Conservation (phyloP, 352 stramenopile genomes). For the Phytophthora ramorum region DNA sequence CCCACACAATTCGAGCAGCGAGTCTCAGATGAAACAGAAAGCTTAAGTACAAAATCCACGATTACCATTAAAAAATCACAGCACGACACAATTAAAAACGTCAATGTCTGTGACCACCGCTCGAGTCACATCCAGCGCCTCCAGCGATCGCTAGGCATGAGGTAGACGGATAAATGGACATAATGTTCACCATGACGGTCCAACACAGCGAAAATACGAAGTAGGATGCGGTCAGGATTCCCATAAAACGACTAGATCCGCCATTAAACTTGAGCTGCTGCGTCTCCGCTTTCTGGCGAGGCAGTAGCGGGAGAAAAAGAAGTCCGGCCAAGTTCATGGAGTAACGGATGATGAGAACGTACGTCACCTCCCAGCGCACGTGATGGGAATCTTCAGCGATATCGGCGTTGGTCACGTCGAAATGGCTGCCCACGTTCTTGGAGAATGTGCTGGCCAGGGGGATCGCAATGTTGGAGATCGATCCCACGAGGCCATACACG, state of each 20-base stretch:
- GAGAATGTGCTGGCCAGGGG: constrained; percentile 48
- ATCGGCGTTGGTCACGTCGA: constrained; percentile 47
- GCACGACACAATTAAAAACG: background rate
- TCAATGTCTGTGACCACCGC: constrained; percentile 1
- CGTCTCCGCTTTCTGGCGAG: constrained; percentile 51
- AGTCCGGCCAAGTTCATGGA: constrained; percentile 33
- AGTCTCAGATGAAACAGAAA: too few species aligned
- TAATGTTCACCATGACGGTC: constrained; percentile 39
- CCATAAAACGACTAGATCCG: constrained; percentile 43
- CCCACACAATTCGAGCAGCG: too few species aligned
- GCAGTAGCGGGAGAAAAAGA: constrained; percentile 47
- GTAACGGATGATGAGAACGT: constrained; percentile 50
- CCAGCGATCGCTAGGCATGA: constrained; percentile 32
- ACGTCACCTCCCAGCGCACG: constrained; percentile 52
- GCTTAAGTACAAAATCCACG: background rate
- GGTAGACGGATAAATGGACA: constrained; percentile 36
- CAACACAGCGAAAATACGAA: constrained; percentile 32
- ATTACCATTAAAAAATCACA: constrained; percentile 5
- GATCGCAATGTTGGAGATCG: constrained; percentile 46
- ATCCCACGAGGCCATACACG: constrained; percentile 53
- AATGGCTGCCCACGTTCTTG: constrained; percentile 45
- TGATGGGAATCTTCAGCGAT: constrained; percentile 43
- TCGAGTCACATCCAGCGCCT: constrained; percentile 17
- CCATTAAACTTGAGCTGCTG: constrained; percentile 44
- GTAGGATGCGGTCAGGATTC: constrained; percentile 40